Conservation (phyloP, 441 rosid species). For the Gossypium schwendimanii region DNA sequence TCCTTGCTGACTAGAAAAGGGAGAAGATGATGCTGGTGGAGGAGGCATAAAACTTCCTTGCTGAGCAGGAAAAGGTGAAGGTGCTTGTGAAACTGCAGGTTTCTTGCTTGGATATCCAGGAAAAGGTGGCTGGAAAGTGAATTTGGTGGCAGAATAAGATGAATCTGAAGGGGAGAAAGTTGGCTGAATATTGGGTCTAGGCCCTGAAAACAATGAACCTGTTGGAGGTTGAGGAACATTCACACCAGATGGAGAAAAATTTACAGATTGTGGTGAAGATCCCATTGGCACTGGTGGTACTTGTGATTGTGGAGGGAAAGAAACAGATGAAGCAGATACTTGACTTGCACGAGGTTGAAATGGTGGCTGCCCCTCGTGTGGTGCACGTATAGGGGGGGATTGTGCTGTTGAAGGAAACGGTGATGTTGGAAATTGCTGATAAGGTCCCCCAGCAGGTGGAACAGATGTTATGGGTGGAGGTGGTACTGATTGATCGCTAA, state of each 20-base stretch:
- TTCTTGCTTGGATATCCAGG: slow-evolving; percentile 63
- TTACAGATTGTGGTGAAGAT: slow-evolving; percentile 43
- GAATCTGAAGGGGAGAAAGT: slow-evolving; percentile 37
- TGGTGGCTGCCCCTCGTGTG: slow-evolving; percentile 48
- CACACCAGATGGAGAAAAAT: slow-evolving; percentile 29
- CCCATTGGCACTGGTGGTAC: slow-evolving; percentile 57
- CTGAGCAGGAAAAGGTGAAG: slow-evolving; percentile 43
- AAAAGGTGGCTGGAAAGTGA: slow-evolving; percentile 39
- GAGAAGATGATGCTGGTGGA: slow-evolving; percentile 36
- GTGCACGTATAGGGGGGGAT: slow-evolving; percentile 43
- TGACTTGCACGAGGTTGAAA: slow-evolving; percentile 53
- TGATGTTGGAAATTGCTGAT: slow-evolving; percentile 46
- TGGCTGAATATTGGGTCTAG: slow-evolving; percentile 51
- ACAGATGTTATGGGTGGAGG: slow-evolving; percentile 30
- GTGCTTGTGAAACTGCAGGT: slow-evolving; percentile 36
- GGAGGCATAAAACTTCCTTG: slow-evolving; percentile 46
- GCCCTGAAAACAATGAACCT: slow-evolving; percentile 27
- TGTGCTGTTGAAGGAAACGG: slow-evolving; percentile 38
- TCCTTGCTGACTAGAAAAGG: slow-evolving; percentile 53
- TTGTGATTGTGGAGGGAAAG: slow-evolving; percentile 45
- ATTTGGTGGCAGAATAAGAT: slow-evolving; percentile 37
- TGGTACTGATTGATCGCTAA: slow-evolving; percentile 34
- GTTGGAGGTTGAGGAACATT: slow-evolving; percentile 36
- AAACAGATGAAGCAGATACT: slow-evolving; percentile 28
- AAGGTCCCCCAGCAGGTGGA: slow-evolving; percentile 39